phyloP scores from a whole-genome alignment of 148 eudicot species.

The Gaultheria prostrata region DNA sequence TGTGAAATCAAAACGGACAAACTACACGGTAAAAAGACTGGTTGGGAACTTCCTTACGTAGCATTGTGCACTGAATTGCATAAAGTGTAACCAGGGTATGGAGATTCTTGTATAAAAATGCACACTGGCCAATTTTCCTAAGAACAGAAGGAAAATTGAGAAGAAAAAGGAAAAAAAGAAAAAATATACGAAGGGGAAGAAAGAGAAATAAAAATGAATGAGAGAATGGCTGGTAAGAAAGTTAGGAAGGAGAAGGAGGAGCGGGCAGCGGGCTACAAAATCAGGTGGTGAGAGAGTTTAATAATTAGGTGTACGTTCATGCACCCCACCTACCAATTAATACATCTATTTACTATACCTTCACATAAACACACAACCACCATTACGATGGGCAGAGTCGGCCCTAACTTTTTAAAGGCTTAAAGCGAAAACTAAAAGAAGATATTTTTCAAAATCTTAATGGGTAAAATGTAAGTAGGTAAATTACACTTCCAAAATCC shows the following conservation, averaged over 20 bases:
- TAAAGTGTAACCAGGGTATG: not conserved
- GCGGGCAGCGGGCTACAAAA: not conserved
- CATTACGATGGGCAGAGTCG: too few relatives aligned
- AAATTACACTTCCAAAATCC: too few relatives aligned
- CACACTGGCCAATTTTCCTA: not conserved
- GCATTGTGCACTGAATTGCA: not conserved
- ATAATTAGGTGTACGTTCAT: not conserved
- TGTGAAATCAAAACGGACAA: not conserved
- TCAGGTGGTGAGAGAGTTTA: not conserved
- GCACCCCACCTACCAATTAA: not conserved
- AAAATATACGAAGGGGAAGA: too few relatives aligned
- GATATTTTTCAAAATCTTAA: too few relatives aligned
- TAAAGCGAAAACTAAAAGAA: too few relatives aligned
- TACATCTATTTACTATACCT: not conserved
- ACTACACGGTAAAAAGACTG: too few relatives aligned
- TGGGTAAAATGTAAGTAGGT: too few relatives aligned
- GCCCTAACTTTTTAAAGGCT: too few relatives aligned
- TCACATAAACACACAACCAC: not conserved
- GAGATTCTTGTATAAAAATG: not conserved
- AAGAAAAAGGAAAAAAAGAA: not conserved
- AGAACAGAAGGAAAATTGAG: not conserved
- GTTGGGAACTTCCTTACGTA: not conserved
- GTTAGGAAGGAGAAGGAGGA: not conserved
- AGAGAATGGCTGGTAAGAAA: constrained; percentile 2
- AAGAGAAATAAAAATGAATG: not conserved